Evolutionary conservation across 805 yeast species (phyloP), one percentile per base, ranked within the genome.

Genomic region (Cyberlindnera bimundalis): DNA sequence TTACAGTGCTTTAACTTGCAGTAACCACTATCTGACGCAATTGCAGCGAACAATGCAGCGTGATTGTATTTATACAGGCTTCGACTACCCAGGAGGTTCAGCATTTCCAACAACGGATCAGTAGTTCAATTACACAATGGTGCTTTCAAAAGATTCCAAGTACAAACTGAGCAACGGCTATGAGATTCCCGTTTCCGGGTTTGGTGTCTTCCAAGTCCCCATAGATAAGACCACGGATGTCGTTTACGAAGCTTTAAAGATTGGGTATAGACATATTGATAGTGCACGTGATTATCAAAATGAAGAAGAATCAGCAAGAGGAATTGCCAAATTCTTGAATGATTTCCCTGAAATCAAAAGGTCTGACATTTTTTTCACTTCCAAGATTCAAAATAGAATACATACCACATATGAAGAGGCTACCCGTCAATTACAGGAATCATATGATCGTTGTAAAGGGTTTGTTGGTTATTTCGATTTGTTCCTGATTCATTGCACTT

Each of bases 401-500:
- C 42, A 36, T 5, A 17, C 24, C 15, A 25, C 38, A 21, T 45
- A 49, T 29, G 53, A 47, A 17, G 30, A 30, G n/a, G 34, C 49
- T 9, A 20, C 28, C 6, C 23, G 17, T 5, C 47, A 86, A 2
- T 76, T 86, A 45, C 62, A 68, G 29, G 73, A 68, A 16, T 76
- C 85, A 48, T 56, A 83, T 28, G 62, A 64, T 9, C 64, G 68
- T 36, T 81, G 78, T 9, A 64, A 71, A 30, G 70, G 61, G 2
- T 14, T 17, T 12, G 60, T 84, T 36, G 74, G 70, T 17, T 84
- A 84, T 56, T 83, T 85, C 45, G 95, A 86, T 56, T 61, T 87
- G 44, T 63, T 81, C 37, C 66, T 86, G 51, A 78, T 85, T 48
- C 87, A 81, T 57, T 70, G 81, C 8, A 91, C 93, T 16, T 52